Evolutionary conservation across 1,284 basidiomycete genomes (phyloP).

Genomic region (Moesziomyces antarcticus): DNA sequence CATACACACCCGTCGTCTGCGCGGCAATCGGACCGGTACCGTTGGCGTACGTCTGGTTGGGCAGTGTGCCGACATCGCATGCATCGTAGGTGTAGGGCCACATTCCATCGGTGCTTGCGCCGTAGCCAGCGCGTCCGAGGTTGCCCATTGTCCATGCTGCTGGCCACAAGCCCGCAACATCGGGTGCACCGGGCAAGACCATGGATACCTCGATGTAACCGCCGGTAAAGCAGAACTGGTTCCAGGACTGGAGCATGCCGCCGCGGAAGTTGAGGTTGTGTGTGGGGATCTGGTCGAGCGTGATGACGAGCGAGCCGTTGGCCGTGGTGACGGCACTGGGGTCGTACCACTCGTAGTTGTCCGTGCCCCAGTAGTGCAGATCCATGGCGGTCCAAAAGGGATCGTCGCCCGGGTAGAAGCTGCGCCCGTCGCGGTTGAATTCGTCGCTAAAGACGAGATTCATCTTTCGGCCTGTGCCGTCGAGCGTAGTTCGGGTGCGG

Average conservation of each 20-base stretch:
- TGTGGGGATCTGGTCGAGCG: conserved; percentile 67
- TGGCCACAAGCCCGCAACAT: conserved; percentile 58
- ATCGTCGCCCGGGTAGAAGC: conserved; percentile 64
- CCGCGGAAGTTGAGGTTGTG: conserved; percentile 60
- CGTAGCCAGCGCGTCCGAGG: conserved; percentile 82
- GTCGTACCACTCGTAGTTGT: conserved; percentile 62
- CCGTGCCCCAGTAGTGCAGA: conserved; percentile 58
- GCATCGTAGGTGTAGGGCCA: conserved; percentile 69
- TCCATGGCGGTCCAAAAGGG: conserved; percentile 68
- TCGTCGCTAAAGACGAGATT: conserved; percentile 65
- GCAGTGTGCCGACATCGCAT: conserved; percentile 64
- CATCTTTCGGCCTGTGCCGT: conserved; percentile 40
- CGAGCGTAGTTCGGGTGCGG: conserved; percentile 22
- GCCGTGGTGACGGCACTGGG: conserved; percentile 56
- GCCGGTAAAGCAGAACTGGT: conserved; percentile 66
- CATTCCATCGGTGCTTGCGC: conserved; percentile 74
- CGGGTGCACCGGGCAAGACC: conserved; percentile 52
- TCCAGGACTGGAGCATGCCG: conserved; percentile 65
- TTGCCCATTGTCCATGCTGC: conserved; percentile 66
- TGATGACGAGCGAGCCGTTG: conserved; percentile 55
- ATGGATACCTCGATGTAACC: conserved; percentile 66
- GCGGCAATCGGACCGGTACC: conserved; percentile 61
- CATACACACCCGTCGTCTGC: conserved; percentile 55
- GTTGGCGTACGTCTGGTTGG: conserved; percentile 60
- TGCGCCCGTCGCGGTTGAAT: conserved; percentile 58